These are phyloP conservation scores for Cyclospora cayetanensis DNA, from an alignment of 169 alveolate species.

Conservation along the genomic window DNA sequence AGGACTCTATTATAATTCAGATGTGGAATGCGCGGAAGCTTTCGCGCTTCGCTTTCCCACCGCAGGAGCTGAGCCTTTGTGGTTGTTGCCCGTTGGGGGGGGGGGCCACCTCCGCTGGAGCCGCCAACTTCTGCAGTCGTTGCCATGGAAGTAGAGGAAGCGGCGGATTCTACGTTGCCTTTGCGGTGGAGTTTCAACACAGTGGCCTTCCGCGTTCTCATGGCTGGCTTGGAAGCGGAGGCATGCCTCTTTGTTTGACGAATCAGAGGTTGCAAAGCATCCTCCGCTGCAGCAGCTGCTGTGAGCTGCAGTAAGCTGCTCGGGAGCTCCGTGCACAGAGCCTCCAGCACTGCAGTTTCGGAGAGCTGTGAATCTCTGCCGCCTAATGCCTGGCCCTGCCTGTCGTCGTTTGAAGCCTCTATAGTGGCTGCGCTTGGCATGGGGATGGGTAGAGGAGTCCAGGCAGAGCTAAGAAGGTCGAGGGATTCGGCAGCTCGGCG, in stretches of 20 bases:
- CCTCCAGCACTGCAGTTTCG: constrained; percentile 45
- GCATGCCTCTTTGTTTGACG: background rate
- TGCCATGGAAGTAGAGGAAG: background rate
- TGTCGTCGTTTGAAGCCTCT: constrained; percentile 5
- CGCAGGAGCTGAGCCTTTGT: constrained; percentile 61
- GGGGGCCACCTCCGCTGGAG: constrained; percentile 7
- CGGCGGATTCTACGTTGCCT: background rate
- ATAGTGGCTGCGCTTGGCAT: constrained; percentile 14
- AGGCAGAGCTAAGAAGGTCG: constrained; percentile 24
- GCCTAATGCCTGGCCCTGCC: background rate
- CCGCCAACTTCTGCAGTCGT: background rate
- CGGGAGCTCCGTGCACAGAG: constrained; percentile 57
- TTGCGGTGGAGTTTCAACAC: constrained; percentile 36
- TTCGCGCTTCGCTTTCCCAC: constrained; percentile 69
- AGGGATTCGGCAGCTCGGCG: constrained; percentile 31
- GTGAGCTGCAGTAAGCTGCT: constrained; percentile 41
- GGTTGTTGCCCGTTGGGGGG: constrained; percentile 62
- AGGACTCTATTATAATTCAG: constrained; percentile 69
- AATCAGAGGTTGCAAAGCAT: no score
- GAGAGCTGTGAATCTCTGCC: constrained; percentile 6
- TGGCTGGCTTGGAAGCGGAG: constrained; percentile 1
- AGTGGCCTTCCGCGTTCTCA: constrained; percentile 48
- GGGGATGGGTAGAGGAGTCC: constrained; percentile 53
- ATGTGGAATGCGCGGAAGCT: constrained; percentile 71
- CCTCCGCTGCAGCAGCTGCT: constrained; percentile 1